Conservation (phyloP, 768 basidiomycete genomes). For the Tylopilus balloui region DNA sequence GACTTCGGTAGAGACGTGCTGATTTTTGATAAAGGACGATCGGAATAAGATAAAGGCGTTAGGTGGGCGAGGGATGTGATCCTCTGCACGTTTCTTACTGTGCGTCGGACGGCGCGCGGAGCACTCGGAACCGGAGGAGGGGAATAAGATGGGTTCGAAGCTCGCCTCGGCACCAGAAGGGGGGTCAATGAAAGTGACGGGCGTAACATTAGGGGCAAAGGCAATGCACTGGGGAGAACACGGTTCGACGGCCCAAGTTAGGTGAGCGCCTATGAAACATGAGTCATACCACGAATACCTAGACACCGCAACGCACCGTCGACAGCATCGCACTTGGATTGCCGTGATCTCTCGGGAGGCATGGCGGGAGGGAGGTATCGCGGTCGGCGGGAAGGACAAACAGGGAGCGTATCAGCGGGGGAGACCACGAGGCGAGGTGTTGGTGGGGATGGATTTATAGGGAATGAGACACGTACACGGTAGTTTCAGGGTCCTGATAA, state of each 20-base stretch:
- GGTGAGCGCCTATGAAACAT: slow-evolving; percentile 34
- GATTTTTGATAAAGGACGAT: slow-evolving; percentile 74
- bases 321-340: slow-evolving; percentile 29
- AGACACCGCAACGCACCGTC: slow-evolving; percentile 32
- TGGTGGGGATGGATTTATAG: slow-evolving; percentile 28
- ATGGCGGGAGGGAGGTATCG: slow-evolving; percentile 33
- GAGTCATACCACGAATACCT: slow-evolving; percentile 13
- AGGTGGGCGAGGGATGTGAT: slow-evolving; percentile 79
- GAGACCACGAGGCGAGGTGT: slow-evolving; percentile 22
- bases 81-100: slow-evolving; percentile 64
- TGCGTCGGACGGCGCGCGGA: slow-evolving; percentile 47
- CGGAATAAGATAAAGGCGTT: slow-evolving; percentile 88
- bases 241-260: slow-evolving; percentile 46
- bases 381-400: slow-evolving; percentile 9
- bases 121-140: slow-evolving; percentile 36
- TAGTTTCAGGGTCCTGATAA: slow-evolving; percentile 32
- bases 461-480: slow-evolving; percentile 32
- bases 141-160: slow-evolving; percentile 55
- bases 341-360: slow-evolving; percentile 45
- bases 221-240: slow-evolving; percentile 39
- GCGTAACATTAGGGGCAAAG: slow-evolving; percentile 57
- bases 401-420: slow-evolving; percentile 25
- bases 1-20: slow-evolving; percentile 70
- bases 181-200: slow-evolving; percentile 52
- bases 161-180: slow-evolving; percentile 34